Percentiles rank a stretch among this genome's conserved stretches.
phyloP scores from a whole-genome alignment of 768 basidiomycete genomes.

The Suillus subluteus region DNA sequence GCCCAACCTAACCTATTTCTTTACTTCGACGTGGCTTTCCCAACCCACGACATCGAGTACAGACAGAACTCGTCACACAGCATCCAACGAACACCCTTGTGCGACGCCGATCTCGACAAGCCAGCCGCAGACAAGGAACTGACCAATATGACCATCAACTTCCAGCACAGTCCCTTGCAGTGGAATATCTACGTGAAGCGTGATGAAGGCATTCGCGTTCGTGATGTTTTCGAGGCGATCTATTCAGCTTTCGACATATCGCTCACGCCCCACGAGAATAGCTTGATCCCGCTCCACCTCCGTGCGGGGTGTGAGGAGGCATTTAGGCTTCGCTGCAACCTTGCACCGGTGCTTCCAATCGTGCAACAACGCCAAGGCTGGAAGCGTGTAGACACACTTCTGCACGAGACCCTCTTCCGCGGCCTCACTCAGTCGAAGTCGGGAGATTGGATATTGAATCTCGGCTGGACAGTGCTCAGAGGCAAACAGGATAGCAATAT shows the following conservation, averaged over 20 bases:
- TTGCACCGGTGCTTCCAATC: conserved; percentile 43
- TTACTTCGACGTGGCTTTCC: conserved; percentile 55
- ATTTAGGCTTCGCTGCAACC: conserved; percentile 51
- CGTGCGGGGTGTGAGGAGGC: conserved; percentile 39
- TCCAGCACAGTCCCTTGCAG: conserved; percentile 35
- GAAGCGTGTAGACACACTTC: conserved; percentile 58
- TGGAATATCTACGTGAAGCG: conserved; percentile 49
- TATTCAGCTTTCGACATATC: conserved; percentile 49
- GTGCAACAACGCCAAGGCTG: conserved; percentile 50
- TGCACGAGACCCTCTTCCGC: conserved; percentile 55
- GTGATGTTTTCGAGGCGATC: conserved; percentile 65
- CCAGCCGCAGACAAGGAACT: conserved; percentile 46
- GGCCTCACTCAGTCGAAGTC: conserved; percentile 46
- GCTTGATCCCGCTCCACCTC: conserved; percentile 29
- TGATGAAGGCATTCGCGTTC: conserved; percentile 48
- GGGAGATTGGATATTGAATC: conserved; percentile 40
- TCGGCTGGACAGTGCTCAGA: too few species aligned
- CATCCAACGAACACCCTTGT: conserved; percentile 26
- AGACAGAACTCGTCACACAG: conserved; percentile 20
- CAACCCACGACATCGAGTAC: conserved; percentile 34
- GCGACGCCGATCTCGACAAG: conserved; percentile 43
- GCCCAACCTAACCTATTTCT: conserved; percentile 39
- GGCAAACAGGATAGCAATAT: too few species aligned
- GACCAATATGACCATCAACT: conserved; percentile 53
- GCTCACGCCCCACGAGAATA: conserved; percentile 49